These are phyloP conservation scores for Aspergillus texensis DNA, from an alignment of 2,329 filamentous ascomycete genomes.

Conservation along the genomic window DNA sequence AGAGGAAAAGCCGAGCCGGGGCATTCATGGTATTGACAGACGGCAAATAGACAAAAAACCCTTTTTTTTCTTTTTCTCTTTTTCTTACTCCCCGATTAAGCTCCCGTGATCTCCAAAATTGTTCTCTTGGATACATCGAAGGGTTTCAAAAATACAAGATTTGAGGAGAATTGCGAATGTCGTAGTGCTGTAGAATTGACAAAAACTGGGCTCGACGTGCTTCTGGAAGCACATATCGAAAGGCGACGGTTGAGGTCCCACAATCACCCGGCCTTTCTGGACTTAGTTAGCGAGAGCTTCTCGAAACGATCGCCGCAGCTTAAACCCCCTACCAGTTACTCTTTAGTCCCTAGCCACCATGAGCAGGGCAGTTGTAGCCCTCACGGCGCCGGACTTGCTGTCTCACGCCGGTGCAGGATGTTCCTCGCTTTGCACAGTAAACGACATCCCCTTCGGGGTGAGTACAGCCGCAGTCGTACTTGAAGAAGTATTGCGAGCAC, in stretches of 20 bases:
- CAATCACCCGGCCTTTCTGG: not conserved
- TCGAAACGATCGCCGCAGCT: not conserved
- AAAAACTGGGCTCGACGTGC: not conserved
- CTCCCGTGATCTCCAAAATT: constrained; percentile 2
- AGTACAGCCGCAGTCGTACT: constrained; percentile 42
- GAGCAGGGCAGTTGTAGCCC: constrained; percentile 38
- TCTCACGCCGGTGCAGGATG: constrained; percentile 34
- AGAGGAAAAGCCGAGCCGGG: not conserved
- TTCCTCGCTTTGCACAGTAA: constrained; percentile 37
- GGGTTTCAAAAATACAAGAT: constrained; percentile 5
- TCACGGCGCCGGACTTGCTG: constrained; percentile 35
- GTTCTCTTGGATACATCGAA: not conserved
- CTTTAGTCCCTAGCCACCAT: constrained; percentile 24
- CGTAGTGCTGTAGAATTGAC: not conserved
- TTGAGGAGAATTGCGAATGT: not conserved
- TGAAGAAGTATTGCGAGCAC: constrained; percentile 41
- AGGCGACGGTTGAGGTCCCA: not conserved
- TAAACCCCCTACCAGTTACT: constrained; percentile 1
- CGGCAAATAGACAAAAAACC: not conserved
- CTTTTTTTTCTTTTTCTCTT: not conserved
- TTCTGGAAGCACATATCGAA: not conserved
- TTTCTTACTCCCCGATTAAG: not conserved
- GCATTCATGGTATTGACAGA: constrained; percentile 4
- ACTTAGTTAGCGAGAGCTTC: not conserved
- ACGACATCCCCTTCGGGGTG: constrained; percentile 38